Conservation (phyloP, 1,284 basidiomycete genomes). For the Tausonia pullulans region DNA sequence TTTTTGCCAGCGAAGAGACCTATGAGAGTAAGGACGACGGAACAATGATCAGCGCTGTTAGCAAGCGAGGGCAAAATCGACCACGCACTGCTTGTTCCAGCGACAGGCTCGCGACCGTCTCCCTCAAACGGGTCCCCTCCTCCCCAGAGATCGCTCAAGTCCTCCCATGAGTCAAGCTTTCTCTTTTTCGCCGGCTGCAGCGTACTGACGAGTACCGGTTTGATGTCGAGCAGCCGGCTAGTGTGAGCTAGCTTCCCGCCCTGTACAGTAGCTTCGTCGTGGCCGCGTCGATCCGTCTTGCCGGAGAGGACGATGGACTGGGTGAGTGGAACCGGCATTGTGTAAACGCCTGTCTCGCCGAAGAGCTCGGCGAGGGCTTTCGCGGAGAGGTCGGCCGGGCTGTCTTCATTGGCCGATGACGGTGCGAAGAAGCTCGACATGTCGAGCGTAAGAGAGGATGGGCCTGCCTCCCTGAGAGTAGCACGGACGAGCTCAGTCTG, state of each 20-base stretch:
- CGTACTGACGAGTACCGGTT: constrained; percentile 44
- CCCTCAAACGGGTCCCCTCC: constrained; percentile 33
- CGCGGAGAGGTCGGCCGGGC: constrained; percentile 20
- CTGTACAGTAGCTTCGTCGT: constrained; percentile 39
- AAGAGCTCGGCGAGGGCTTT: constrained; percentile 36
- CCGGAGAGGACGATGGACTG: constrained; percentile 24
- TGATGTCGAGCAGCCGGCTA: constrained; percentile 42
- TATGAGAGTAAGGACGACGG: not conserved
- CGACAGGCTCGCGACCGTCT: constrained; percentile 5
- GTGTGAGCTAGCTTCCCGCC: constrained; percentile 39
- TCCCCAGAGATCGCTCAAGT: constrained; percentile 35
- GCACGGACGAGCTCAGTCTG: not conserved
- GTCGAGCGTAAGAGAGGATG: constrained; percentile 21
- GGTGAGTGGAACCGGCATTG: constrained; percentile 28
- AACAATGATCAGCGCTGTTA: not conserved
- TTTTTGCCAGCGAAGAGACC: constrained; percentile 20
- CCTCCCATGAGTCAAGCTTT: constrained; percentile 33
- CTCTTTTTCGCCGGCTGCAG: constrained; percentile 42
- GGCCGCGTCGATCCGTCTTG: constrained; percentile 35
- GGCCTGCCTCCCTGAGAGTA: not conserved
- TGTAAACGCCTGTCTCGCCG: constrained; percentile 41
- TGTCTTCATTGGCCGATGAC: constrained; percentile 18
- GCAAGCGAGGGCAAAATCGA: not conserved
- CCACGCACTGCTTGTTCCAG: constrained; percentile 6
- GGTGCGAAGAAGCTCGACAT: constrained; percentile 12